A percentile compares a stretch with the other conserved stretches of the same genome.
Evolutionary conservation across 169 alveolate species (phyloP).

Genomic region (Plasmodium fragile): DNA sequence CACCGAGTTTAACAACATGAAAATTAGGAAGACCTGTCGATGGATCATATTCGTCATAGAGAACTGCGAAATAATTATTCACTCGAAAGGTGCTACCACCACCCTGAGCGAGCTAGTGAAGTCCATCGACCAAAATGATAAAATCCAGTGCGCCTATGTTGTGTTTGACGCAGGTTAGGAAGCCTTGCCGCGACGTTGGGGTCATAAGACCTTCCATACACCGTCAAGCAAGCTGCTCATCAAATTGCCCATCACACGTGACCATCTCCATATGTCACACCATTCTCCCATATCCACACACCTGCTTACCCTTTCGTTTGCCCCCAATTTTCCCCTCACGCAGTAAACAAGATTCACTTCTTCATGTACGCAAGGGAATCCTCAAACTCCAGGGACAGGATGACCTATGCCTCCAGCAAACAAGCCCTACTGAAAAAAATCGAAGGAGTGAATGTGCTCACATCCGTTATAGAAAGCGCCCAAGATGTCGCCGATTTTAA

Average conservation of each 20-base stretch:
- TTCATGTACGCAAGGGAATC: constrained; percentile 85
- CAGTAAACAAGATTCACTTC: constrained; percentile 83
- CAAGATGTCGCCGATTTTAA: constrained; percentile 71
- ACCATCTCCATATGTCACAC: background rate
- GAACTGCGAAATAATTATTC: constrained; percentile 75
- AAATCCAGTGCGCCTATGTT: constrained; percentile 86
- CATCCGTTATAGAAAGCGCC: constrained; percentile 84
- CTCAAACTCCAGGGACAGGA: constrained; percentile 83
- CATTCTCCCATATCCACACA: background rate
- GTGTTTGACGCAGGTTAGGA: constrained; percentile 82
- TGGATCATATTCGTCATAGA: constrained; percentile 82
- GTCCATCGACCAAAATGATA: constrained; percentile 65
- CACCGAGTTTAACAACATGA: constrained; percentile 82
- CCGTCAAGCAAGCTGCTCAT: background rate
- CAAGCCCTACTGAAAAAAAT: constrained; percentile 84
- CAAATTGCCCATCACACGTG: background rate
- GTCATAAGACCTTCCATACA: background rate
- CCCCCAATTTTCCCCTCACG: background rate
- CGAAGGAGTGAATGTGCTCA: constrained; percentile 81
- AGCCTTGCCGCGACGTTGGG: background rate
- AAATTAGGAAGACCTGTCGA: constrained; percentile 80
- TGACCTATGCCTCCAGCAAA: constrained; percentile 86
- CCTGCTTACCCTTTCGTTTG: background rate
- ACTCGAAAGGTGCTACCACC: constrained; percentile 55
- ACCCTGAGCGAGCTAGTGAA: constrained; percentile 39